Evolutionary conservation across 768 basidiomycete species (phyloP), one percentile per base, ranked within the genome.

Genomic region (Pulveroboletus sp.): DNA sequence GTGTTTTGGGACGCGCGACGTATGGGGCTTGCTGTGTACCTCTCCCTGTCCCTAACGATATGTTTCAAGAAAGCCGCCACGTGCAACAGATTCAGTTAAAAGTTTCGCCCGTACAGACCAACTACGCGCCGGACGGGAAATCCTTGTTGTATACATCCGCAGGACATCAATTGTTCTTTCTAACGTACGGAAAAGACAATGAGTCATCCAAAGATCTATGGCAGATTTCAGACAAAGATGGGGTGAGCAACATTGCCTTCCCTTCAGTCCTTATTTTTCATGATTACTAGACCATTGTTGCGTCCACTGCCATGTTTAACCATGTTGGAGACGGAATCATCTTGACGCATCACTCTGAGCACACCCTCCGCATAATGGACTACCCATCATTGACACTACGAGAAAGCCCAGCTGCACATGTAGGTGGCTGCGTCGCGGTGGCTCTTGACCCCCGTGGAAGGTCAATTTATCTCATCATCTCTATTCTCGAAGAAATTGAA

Each of bases 1-100:
- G 84, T 85, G 2, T 90, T 90, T 59, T 92, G 89, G 87, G 89
- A 92, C 63, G 85, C 87, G 16, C 74, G 89, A 65, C 87, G 89
- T 91, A 69, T n/a, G 54, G 81, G 42, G 3, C 10, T 19, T 2
- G 4, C 36, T 9, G 16, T 8, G 31, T 14, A 6, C 33, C 23
- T 25, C 11, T 16, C 27, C 29, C 10, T 40, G 17, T 17, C 23
- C 14, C 53, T 58, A 42, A 66, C 35, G 19, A 43, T 40, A 24
- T 31, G 6, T 31, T 44, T 50, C 35, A 65, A 90, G 87, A 89
- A 78, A 86, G 80, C 63, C 81, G 86, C 44, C 72, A 79, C 53
- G 73, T 74, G 5, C 88, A 90, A 63, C 80, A 80, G 60, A 69
- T 77, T 42, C 62, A 71, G 5, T 63, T 82, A 21, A 88, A 85